Base-by-base conservation (phyloP, 106 monocot genomes). In the Dioscorea zingiberensis region DNA sequence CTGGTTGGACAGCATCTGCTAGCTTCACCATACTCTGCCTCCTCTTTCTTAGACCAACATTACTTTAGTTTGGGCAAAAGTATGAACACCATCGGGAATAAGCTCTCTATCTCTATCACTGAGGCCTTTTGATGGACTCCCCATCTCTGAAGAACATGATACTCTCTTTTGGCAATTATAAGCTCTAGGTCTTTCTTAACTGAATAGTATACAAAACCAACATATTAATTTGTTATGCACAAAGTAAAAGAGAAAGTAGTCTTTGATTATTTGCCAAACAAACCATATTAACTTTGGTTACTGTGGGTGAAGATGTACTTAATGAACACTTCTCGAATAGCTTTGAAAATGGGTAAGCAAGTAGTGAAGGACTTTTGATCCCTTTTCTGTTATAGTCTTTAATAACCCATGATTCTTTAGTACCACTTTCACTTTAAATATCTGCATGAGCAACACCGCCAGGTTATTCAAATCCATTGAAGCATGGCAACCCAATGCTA, bases 171-270 rank as follows among this genome's bases (percentile, higher is more conserved):
- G 53, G 63, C 67, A 75, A 74, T 73, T 78, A 66, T 60, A 60
- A 60, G 55, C 84, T 79, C 65, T 79, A 84, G 58, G 72, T 84
- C 84, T 79, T 76, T 84, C 28, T 84, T 78, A 76, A 84, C 84
- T 84, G 84, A 63, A 78, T 75, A 75, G 61, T 78, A 74, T 80
- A 75, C 69, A 80, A 71, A 80, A 75, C 45, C 78, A 72, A 80
- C 29, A 58, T 30, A 71, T 75, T 63, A 78, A 74, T 54, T 23
- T 57, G 69, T 55, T n/a, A 62, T 75, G 61, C 64, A 70, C 44
- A 59, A 65, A 45, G 13, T 47, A 69, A 46, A 44, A 77, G 4
- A 58, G 54, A 73, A 44, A 14, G 25, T 55, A 71, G n/a, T 70
- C 21, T 47, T 29, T 32, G 49, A n/a, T 27, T 18, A 21, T 67